phyloP scores from a whole-genome alignment of 495 filamentous ascomycete species.

The Daldinia decipiens region DNA sequence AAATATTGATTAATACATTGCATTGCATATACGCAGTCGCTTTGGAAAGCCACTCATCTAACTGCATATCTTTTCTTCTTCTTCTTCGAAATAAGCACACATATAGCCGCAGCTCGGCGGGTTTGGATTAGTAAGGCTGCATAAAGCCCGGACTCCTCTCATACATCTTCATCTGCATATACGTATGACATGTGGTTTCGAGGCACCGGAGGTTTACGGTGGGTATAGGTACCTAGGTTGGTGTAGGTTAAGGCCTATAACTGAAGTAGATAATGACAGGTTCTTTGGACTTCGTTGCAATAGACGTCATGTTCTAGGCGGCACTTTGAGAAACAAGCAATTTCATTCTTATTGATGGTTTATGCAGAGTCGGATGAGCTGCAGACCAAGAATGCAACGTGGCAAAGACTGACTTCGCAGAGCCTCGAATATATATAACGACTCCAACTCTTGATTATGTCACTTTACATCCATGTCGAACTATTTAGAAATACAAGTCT shows the following conservation, averaged over 20 bases:
- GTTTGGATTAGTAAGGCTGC: not conserved
- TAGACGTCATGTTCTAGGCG: conserved; percentile 9
- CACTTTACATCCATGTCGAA: conserved; percentile 17
- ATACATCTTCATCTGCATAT: not conserved
- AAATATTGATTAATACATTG: not conserved
- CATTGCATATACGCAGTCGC: conserved; percentile 1
- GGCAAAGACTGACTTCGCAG: conserved; percentile 8
- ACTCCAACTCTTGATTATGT: conserved; percentile 14
- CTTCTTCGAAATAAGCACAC: not conserved
- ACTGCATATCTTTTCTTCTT: not conserved
- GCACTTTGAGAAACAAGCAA: not conserved
- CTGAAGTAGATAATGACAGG: not conserved
- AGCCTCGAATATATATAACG: conserved; percentile 12
- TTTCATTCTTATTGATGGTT: not conserved
- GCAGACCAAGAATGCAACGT: conserved; percentile 10
- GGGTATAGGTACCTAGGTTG: not conserved
- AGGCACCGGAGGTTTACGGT: not conserved
- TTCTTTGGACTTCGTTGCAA: conserved; percentile 6
- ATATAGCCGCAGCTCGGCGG: not conserved
- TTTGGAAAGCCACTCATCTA: not conserved
- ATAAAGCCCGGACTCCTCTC: not conserved
- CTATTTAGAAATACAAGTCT: conserved; percentile 3
- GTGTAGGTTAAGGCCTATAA: not conserved
- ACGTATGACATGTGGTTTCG: not conserved
- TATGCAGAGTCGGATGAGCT: conserved; percentile 9